A percentile compares a stretch with the other conserved stretches of the same genome.
Conservation (phyloP, 257 asterid species). For the Fraxinus cuspidata region DNA sequence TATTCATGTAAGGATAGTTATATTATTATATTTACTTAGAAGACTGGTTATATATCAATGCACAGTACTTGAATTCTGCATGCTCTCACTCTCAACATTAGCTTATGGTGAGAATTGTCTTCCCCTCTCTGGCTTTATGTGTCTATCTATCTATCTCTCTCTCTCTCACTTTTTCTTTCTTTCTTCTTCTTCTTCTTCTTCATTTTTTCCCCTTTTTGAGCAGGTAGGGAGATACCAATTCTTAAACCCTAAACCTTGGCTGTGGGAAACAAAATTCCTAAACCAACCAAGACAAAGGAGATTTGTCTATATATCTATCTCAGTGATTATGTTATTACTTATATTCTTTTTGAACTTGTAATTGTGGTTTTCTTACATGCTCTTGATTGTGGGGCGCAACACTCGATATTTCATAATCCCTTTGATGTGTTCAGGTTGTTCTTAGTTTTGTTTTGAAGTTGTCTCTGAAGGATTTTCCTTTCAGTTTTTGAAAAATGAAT, state of each 20-base stretch:
- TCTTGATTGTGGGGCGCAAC: neutral
- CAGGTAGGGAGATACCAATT: neutral
- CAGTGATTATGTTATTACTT: no score
- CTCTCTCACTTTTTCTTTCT: no score
- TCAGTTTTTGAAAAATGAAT: neutral
- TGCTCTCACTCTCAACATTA: slow-evolving; percentile 18
- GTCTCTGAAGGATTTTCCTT: neutral
- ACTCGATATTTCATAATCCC: no score
- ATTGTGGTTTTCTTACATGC: neutral
- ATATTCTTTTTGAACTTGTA: no score
- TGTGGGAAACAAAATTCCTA: no score
- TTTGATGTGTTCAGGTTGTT: neutral
- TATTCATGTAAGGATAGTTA: slow-evolving; percentile 59
- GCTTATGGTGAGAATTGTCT: neutral
- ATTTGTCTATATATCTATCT: no score
- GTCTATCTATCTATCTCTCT: no score
- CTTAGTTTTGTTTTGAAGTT: neutral
- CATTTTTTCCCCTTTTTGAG: no score
- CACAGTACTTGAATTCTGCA: slow-evolving; percentile 11
- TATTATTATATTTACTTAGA: slow-evolving; percentile 19
- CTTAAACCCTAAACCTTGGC: neutral
- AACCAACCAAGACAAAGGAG: no score
- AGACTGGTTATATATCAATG: slow-evolving; percentile 8
- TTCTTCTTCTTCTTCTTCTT: no score
- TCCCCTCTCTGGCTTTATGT: neutral